Percentiles rank a stretch among this genome's conserved stretches.
phyloP scores from a whole-genome alignment of 2,329 filamentous ascomycete genomes.

The Ceratocystiopsis sp. region DNA sequence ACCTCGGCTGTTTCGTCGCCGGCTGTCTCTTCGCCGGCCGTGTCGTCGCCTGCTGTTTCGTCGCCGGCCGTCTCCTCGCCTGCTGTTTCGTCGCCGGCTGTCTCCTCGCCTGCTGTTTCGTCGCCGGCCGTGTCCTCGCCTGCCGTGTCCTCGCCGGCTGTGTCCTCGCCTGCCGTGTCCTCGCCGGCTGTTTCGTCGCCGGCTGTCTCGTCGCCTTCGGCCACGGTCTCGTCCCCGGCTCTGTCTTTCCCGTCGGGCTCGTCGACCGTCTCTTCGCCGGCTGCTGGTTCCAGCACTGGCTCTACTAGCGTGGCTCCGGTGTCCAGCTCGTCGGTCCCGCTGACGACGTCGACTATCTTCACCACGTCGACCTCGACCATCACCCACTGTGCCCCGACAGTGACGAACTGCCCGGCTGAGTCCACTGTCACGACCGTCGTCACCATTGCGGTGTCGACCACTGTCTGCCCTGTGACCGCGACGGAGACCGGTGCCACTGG shows the following conservation, averaged over 20 bases:
- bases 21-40: neutral
- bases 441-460: constrained; percentile 40
- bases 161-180: too few relatives aligned
- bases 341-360: constrained; percentile 22
- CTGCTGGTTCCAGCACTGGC: neutral
- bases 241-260: neutral
- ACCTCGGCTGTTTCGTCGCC: neutral
- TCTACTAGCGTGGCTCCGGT: neutral
- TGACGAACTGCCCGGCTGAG: constrained; percentile 33
- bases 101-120: neutral
- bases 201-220: neutral
- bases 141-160: too few relatives aligned
- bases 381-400: constrained; percentile 28
- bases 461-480: constrained; percentile 43
- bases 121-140: neutral
- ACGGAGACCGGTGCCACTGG: constrained; percentile 20
- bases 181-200: neutral
- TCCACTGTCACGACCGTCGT: constrained; percentile 28
- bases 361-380: constrained; percentile 31
- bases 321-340: constrained; percentile 3
- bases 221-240: neutral
- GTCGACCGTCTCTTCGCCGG: neutral
- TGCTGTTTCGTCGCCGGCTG: neutral
- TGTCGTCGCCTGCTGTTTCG: neutral
- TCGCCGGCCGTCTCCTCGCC: neutral